Conservation (phyloP, 2,329 filamentous ascomycete species). For the Talaromyces pinophilus region DNA sequence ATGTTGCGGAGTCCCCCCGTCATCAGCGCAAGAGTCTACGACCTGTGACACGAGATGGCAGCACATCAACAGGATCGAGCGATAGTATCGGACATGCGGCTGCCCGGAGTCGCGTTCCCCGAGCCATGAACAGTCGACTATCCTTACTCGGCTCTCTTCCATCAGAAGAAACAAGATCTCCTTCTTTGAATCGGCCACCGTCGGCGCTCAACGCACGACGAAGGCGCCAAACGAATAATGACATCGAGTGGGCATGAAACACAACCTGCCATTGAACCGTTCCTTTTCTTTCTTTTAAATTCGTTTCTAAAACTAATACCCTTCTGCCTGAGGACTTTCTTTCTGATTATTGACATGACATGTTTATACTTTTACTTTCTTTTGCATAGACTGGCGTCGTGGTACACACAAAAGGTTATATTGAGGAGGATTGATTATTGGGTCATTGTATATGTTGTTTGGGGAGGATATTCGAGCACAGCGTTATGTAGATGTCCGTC, state of each 20-base stretch:
- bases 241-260: constrained; percentile 39
- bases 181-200: constrained; percentile 37
- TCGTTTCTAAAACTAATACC: constrained; percentile 13
- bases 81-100: constrained; percentile 36
- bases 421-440: neutral
- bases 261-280: neutral
- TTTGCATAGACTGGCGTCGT: constrained; percentile 18
- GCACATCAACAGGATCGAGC: constrained; percentile 31
- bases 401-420: neutral
- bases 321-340: neutral
- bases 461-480: neutral
- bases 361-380: constrained; percentile 11
- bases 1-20: constrained; percentile 44
- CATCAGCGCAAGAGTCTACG: constrained; percentile 43
- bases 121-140: constrained; percentile 41
- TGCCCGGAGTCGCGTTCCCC: constrained; percentile 39
- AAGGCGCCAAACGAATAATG: constrained; percentile 40
- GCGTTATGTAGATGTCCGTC: neutral
- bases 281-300: constrained; percentile 20
- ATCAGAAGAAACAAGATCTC: constrained; percentile 40
- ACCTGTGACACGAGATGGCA: constrained; percentile 47
- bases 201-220: constrained; percentile 39
- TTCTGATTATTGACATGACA: constrained; percentile 4
- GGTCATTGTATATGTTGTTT: neutral
- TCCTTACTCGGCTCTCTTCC: constrained; percentile 40